phyloP scores from a whole-genome alignment of 805 yeast species.

The Sungouiozyma ichnusensis region DNA sequence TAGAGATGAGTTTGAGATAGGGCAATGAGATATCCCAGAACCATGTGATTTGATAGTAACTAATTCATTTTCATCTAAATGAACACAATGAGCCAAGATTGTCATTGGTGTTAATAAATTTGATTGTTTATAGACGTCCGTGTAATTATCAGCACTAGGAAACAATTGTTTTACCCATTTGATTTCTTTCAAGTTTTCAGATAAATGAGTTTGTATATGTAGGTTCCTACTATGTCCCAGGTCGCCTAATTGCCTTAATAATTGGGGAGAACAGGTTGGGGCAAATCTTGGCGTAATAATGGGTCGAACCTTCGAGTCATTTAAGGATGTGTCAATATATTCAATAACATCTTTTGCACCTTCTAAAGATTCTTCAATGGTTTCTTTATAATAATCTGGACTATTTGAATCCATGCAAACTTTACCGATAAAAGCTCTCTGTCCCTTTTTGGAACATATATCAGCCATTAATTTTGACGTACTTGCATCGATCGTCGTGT shows the following conservation, averaged over 20 bases:
- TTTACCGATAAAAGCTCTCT: constrained; percentile 83
- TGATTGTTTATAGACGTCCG: constrained; percentile 65
- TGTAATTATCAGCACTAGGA: constrained; percentile 58
- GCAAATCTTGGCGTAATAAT: constrained; percentile 91
- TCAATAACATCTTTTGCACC: constrained; percentile 48
- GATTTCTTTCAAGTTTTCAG: constrained; percentile 71
- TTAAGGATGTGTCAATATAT: constrained; percentile 39
- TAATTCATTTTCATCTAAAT: constrained; percentile 56
- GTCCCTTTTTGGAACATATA: constrained; percentile 55
- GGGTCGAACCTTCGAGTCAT: constrained; percentile 48
- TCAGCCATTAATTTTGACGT: constrained; percentile 73
- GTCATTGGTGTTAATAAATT: constrained; percentile 55
- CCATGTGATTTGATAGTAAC: constrained; percentile 41
- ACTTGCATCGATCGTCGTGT: constrained; percentile 73
- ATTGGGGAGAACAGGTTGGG: constrained; percentile 62
- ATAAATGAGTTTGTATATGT: constrained; percentile 84
- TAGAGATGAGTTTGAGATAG: constrained; percentile 78
- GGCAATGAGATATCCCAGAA: constrained; percentile 85
- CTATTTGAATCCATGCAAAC: constrained; percentile 88
- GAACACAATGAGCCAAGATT: constrained; percentile 83
- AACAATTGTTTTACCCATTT: constrained; percentile 61
- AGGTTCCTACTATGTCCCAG: constrained; percentile 37
- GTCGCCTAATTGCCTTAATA: constrained; percentile 54
- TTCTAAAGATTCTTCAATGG: constrained; percentile 41
- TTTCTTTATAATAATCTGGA: constrained; percentile 60